These are phyloP conservation scores for Teunomyces atbi DNA, from an alignment of 805 yeast species.

Conservation along the genomic window DNA sequence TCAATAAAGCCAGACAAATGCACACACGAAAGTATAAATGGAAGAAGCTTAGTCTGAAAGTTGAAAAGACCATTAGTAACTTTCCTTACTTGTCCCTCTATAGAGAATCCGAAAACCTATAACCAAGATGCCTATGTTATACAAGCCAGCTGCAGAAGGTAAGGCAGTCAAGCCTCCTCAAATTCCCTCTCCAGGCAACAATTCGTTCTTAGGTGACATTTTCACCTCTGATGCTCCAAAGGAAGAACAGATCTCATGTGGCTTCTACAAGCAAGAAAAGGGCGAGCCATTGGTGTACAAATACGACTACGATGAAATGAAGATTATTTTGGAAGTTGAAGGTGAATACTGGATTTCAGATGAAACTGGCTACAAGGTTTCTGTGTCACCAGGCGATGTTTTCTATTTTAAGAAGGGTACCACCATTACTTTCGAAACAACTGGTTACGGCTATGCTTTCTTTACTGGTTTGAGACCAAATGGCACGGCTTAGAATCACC, in stretches of 20 bases:
- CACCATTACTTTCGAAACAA: slow-evolving; percentile 57
- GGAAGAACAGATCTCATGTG: slow-evolving; percentile 61
- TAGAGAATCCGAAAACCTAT: neutral
- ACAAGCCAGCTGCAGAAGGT: slow-evolving; percentile 53
- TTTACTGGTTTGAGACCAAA: slow-evolving; percentile 59
- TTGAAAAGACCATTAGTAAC: neutral
- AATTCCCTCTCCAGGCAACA: slow-evolving; percentile 63
- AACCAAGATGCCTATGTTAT: slow-evolving; percentile 51
- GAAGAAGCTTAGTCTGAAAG: neutral
- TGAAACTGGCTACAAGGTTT: slow-evolving; percentile 59
- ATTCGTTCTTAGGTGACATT: slow-evolving; percentile 67
- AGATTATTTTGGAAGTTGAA: slow-evolving; percentile 63
- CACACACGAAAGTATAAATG: neutral
- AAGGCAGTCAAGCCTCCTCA: slow-evolving; percentile 54
- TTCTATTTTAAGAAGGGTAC: slow-evolving; percentile 67
- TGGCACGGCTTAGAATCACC: slow-evolving; percentile 9
- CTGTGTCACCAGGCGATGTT: slow-evolving; percentile 63
- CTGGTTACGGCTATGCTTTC: slow-evolving; percentile 65
- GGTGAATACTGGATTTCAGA: slow-evolving; percentile 64
- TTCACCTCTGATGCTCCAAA: slow-evolving; percentile 60
- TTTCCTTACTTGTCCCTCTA: neutral
- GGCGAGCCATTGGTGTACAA: slow-evolving; percentile 69
- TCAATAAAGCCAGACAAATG: neutral
- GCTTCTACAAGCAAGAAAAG: slow-evolving; percentile 66
- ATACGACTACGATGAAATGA: slow-evolving; percentile 59